These are phyloP conservation scores for Apiospora sp. DNA, from an alignment of 2,329 filamentous ascomycete species.

Conservation along the genomic window DNA sequence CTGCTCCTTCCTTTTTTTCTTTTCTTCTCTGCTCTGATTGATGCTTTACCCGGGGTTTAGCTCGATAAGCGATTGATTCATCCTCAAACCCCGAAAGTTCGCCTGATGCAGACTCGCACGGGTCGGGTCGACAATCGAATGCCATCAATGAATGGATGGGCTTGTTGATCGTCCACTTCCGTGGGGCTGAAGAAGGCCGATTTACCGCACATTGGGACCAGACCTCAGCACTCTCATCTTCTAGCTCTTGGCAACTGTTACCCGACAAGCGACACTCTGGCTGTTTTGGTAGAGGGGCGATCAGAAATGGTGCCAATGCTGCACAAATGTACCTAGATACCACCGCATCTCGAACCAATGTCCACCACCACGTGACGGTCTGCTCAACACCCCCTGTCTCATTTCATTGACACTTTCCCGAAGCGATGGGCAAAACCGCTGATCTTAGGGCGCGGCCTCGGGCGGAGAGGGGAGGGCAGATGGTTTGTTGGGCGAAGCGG, in stretches of 20 bases:
- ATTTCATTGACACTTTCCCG: slow-evolving; percentile 15
- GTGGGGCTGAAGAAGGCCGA: slow-evolving; percentile 13
- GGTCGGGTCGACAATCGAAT: not conserved
- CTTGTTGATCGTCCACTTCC: slow-evolving; percentile 9
- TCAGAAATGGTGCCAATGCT: too few species aligned
- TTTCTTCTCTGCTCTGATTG: not conserved
- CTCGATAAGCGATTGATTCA: slow-evolving; percentile 7
- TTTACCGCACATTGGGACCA: slow-evolving; percentile 2
- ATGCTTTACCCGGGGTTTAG: not conserved
- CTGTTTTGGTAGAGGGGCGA: not conserved
- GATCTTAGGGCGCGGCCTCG: not conserved
- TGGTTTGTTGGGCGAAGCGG: slow-evolving; percentile 14
- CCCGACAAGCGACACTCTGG: not conserved
- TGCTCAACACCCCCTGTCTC: not conserved
- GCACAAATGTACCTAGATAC: not conserved
- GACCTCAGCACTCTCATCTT: not conserved
- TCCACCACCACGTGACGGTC: slow-evolving; percentile 6
- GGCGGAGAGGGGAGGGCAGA: not conserved
- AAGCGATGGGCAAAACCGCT: not conserved
- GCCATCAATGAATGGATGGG: not conserved
- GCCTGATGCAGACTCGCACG: not conserved
- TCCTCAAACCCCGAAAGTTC: slow-evolving; percentile 5
- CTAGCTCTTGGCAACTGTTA: not conserved
- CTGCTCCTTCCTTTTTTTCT: not conserved
- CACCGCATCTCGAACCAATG: not conserved